Evolutionary conservation across 768 basidiomycete species (phyloP).

Genomic region (Pilatotrama ljubarskyi): DNA sequence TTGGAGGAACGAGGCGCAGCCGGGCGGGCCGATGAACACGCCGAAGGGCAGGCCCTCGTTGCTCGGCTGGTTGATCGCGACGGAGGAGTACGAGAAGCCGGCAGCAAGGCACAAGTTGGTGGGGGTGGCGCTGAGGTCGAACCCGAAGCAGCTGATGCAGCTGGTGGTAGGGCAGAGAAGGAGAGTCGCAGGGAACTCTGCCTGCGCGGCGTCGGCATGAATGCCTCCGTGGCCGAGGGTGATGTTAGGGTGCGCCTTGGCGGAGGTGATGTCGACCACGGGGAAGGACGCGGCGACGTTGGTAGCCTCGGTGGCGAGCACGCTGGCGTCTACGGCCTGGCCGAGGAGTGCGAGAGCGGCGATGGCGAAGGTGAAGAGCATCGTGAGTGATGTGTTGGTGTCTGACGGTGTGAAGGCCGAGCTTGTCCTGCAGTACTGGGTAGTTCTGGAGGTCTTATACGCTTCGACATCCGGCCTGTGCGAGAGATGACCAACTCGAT

Average conservation of each 20-base stretch:
- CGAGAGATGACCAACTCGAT: not conserved
- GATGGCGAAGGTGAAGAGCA: not conserved
- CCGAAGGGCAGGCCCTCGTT: constrained; percentile 7
- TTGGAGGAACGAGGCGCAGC: not conserved
- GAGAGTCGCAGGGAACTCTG: not conserved
- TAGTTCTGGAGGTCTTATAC: not conserved
- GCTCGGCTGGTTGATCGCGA: constrained; percentile 7
- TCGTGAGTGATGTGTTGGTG: not conserved
- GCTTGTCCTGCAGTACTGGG: not conserved
- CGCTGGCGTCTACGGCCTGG: not conserved
- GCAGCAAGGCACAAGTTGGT: not conserved
- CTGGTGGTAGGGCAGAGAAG: not conserved
- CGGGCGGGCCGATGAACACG: not conserved
- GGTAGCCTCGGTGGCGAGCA: not conserved
- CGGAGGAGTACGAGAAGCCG: not conserved
- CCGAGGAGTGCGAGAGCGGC: not conserved
- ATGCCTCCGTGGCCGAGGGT: constrained; percentile 1
- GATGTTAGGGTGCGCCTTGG: constrained; percentile 2
- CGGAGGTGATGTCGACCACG: not conserved
- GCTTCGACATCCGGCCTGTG: not conserved
- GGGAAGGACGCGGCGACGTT: constrained; percentile 1
- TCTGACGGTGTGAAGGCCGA: not conserved
- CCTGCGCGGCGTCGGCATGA: not conserved
- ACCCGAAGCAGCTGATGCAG: constrained; percentile 1
- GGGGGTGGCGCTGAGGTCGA: not conserved